A percentile compares a stretch with the other conserved stretches of the same genome.
phyloP scores from a whole-genome alignment of 768 basidiomycete species.

The Pleurotus ostreatus region DNA sequence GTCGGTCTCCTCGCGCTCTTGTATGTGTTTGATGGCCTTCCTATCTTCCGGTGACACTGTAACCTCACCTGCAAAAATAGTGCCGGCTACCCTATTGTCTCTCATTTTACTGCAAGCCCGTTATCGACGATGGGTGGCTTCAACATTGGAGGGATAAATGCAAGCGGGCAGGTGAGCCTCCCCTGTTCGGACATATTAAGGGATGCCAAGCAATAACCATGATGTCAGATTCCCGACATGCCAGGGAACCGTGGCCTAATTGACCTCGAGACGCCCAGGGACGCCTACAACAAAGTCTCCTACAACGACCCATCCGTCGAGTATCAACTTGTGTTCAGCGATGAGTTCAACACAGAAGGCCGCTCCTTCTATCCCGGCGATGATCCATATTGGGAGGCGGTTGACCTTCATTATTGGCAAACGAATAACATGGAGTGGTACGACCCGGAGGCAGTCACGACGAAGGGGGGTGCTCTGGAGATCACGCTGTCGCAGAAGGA shows the following conservation, averaged over 20 bases:
- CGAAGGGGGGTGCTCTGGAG: constrained; percentile 67
- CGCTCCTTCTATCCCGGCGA: constrained; percentile 85
- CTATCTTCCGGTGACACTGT: background rate
- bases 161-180: constrained; percentile 57
- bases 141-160: constrained; percentile 75
- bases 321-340: constrained; percentile 77
- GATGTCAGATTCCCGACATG: constrained; percentile 48
- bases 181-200: background rate
- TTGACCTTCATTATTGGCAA: constrained; percentile 79
- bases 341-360: constrained; percentile 81
- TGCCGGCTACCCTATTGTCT: constrained; percentile 61
- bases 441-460: constrained; percentile 74
- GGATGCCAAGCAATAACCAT: constrained; percentile 5
- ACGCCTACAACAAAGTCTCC: constrained; percentile 49
- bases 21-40: constrained; percentile 28
- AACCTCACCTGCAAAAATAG: constrained; percentile 24
- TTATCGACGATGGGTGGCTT: constrained; percentile 57
- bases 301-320: constrained; percentile 48
- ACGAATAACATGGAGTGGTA: constrained; percentile 87
- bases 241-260: constrained; percentile 68
- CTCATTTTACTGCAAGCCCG: constrained; percentile 44
- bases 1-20: constrained; percentile 55
- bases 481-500: constrained; percentile 66
- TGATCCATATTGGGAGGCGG: constrained; percentile 89
- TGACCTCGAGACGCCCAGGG: constrained; percentile 69